A percentile compares a stretch with the other conserved stretches of the same genome.
phyloP scores from a whole-genome alignment of 2,329 filamentous ascomycete species.

The Curvularia lunata region DNA sequence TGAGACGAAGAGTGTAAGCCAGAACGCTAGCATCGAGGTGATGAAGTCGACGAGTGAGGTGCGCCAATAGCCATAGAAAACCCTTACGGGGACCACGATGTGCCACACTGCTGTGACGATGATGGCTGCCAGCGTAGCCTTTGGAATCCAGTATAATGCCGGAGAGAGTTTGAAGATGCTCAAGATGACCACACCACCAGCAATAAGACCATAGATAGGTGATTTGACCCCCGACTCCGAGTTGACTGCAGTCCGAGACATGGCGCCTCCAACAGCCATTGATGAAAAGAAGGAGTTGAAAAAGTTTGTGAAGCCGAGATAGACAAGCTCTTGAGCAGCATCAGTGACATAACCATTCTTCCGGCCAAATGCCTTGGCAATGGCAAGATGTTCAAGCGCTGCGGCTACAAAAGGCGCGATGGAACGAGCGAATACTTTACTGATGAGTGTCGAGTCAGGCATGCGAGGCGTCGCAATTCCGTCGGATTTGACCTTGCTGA shows the following conservation, averaged over 20 bases:
- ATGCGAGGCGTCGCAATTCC: slow-evolving; percentile 60
- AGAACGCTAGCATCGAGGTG: slow-evolving; percentile 67
- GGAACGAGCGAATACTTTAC: slow-evolving; percentile 60
- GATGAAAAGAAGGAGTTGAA: slow-evolving; percentile 69
- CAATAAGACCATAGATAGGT: slow-evolving; percentile 66
- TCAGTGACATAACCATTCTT: slow-evolving; percentile 69
- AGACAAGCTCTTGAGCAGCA: slow-evolving; percentile 69
- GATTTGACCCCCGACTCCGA: slow-evolving; percentile 68
- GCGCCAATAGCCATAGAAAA: slow-evolving; percentile 70
- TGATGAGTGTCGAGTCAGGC: slow-evolving; percentile 57
- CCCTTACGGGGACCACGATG: slow-evolving; percentile 63
- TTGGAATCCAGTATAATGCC: slow-evolving; percentile 71
- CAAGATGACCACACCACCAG: slow-evolving; percentile 66
- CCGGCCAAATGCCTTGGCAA: slow-evolving; percentile 68
- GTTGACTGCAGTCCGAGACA: slow-evolving; percentile 72
- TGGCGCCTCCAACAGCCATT: slow-evolving; percentile 70
- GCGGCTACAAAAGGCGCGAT: slow-evolving; percentile 68
- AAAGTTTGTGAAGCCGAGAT: slow-evolving; percentile 67
- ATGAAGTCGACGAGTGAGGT: slow-evolving; percentile 70
- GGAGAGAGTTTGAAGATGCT: slow-evolving; percentile 67
- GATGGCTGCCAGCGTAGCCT: slow-evolving; percentile 68
- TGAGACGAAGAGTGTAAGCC: slow-evolving; percentile 67
- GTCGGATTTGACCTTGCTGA: slow-evolving; percentile 63
- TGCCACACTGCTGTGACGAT: slow-evolving; percentile 71
- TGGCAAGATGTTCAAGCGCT: slow-evolving; percentile 68